Evolutionary conservation across 805 yeast genomes (phyloP).

Genomic region (Sugiyamaella mastotermitis): DNA sequence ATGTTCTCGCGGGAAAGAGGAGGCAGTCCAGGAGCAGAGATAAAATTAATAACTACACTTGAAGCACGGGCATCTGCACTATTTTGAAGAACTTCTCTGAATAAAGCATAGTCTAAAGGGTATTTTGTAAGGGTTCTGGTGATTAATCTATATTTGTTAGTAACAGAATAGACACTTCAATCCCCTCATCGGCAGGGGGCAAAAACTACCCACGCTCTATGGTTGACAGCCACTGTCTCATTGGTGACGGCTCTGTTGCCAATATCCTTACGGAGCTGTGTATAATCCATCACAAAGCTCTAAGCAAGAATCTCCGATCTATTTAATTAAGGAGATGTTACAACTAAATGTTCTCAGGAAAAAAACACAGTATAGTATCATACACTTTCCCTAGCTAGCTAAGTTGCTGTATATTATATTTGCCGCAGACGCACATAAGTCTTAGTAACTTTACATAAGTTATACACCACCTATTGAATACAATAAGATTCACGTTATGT

Average conservation of each 20-base stretch:
- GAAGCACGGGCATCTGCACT: slow-evolving; percentile 36
- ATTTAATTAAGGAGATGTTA: too few species aligned
- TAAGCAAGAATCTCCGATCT: too few species aligned
- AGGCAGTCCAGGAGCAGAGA: slow-evolving; percentile 11
- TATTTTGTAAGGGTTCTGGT: slow-evolving; percentile 37
- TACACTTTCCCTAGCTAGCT: too few species aligned
- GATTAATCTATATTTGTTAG: slow-evolving; percentile 24
- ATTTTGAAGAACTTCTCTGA: slow-evolving; percentile 35
- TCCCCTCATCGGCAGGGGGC: too few species aligned
- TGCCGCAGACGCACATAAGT: too few species aligned
- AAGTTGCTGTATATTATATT: too few species aligned
- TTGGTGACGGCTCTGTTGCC: slow-evolving; percentile 12
- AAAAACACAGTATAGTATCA: too few species aligned
- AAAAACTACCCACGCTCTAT: slow-evolving; percentile 28
- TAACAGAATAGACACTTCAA: neutral
- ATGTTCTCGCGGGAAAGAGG: slow-evolving; percentile 13
- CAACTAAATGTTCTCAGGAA: too few species aligned
- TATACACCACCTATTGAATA: too few species aligned
- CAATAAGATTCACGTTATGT: too few species aligned
- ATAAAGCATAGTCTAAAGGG: slow-evolving; percentile 38
- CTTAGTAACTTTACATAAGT: too few species aligned
- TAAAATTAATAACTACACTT: slow-evolving; percentile 29
- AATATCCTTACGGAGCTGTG: slow-evolving; percentile 9
- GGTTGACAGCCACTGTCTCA: slow-evolving; percentile 35
- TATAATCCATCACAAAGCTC: slow-evolving; percentile 11